These are phyloP conservation scores for Podila verticillata DNA, from an alignment of 192 early-diverging fungal genomes.

Conservation along the genomic window DNA sequence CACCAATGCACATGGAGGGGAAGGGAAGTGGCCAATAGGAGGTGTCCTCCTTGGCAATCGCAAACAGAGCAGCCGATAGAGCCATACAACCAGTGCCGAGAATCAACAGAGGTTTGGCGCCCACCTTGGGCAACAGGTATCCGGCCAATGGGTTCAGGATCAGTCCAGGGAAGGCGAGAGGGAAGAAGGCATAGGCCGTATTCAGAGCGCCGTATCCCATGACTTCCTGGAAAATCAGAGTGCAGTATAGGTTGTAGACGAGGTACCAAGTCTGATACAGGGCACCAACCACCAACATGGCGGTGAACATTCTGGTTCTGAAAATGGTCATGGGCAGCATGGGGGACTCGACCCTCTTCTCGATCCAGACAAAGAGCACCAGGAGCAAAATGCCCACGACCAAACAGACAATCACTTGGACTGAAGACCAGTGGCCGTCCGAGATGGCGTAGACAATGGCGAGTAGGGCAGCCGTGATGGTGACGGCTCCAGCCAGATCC, in stretches of 20 bases:
- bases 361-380: constrained; percentile 49
- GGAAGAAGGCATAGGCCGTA: constrained; percentile 58
- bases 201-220: constrained; percentile 54
- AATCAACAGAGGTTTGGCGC: constrained; percentile 35
- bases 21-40: constrained; percentile 49
- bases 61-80: constrained; percentile 39
- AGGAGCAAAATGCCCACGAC: constrained; percentile 49
- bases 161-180: constrained; percentile 52
- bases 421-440: constrained; percentile 50
- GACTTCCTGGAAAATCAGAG: constrained; percentile 62
- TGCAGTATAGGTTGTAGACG: constrained; percentile 56
- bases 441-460: constrained; percentile 49
- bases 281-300: constrained; percentile 57
- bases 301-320: constrained; percentile 57
- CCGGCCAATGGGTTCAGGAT: constrained; percentile 46
- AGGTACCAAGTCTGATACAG: constrained; percentile 53
- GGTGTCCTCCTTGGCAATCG: constrained; percentile 20
- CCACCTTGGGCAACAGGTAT: constrained; percentile 53
- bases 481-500: constrained; percentile 40
- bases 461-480: constrained; percentile 41
- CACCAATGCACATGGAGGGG: constrained; percentile 50
- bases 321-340: constrained; percentile 56
- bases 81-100: constrained; percentile 36
- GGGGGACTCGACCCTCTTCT: constrained; percentile 49
- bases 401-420: constrained; percentile 45